These are phyloP conservation scores for Aspergillus sparsus DNA, from an alignment of 495 filamentous ascomycete genomes.

Conservation along the genomic window DNA sequence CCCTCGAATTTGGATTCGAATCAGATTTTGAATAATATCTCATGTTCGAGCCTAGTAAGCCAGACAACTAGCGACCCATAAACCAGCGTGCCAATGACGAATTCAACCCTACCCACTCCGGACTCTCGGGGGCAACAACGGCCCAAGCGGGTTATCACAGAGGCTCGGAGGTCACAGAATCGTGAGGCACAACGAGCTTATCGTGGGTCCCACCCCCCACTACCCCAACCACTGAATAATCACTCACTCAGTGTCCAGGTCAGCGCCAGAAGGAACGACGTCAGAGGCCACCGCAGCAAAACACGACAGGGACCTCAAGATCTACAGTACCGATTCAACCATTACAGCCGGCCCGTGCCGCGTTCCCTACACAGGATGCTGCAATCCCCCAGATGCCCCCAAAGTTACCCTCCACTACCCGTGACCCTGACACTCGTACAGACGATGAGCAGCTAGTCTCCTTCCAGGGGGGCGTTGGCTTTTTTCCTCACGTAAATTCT, in stretches of 20 bases:
- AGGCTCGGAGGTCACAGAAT: slow-evolving; percentile 45
- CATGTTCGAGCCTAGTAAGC: neutral
- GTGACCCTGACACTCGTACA: too few relatives aligned
- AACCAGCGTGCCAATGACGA: neutral
- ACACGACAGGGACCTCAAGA: neutral
- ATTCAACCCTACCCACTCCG: neutral
- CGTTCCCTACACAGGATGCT: too few relatives aligned
- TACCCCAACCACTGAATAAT: neutral
- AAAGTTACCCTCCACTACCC: too few relatives aligned
- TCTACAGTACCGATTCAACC: too few relatives aligned
- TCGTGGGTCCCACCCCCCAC: slow-evolving; percentile 30
- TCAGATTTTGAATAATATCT: too few relatives aligned
- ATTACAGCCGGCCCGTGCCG: too few relatives aligned
- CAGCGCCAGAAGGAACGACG: slow-evolving; percentile 23
- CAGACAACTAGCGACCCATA: neutral
- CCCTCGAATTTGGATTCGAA: too few relatives aligned
- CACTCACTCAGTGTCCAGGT: slow-evolving; percentile 10
- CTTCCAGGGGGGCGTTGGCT: too few relatives aligned
- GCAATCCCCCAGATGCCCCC: too few relatives aligned
- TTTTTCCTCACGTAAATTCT: too few relatives aligned
- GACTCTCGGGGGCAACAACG: neutral
- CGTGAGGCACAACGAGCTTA: slow-evolving; percentile 42
- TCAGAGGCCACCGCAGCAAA: neutral
- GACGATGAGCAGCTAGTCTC: too few relatives aligned
- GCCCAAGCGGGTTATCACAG: slow-evolving; percentile 41